Evolutionary conservation across 768 basidiomycete genomes (phyloP).

Genomic region (Hebeloma cylindrosporum): DNA sequence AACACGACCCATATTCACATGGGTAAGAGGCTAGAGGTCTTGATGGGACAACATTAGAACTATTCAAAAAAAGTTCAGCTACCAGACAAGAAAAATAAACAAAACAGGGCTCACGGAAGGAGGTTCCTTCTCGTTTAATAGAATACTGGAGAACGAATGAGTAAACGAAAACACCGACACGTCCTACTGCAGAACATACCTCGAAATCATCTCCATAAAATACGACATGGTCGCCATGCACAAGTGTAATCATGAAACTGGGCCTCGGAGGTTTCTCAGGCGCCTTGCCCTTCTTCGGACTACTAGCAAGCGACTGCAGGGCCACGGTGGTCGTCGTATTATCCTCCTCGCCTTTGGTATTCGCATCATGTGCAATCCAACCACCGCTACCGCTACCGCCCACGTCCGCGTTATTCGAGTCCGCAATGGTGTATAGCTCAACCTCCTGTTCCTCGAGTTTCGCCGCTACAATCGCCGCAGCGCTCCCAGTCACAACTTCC

Average conservation of each 20-base stretch:
- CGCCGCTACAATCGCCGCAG: constrained; percentile 5
- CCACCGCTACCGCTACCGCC: too few species aligned
- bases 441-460: constrained; percentile 3
- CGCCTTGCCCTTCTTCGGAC: constrained; percentile 7
- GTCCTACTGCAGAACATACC: constrained; percentile 27
- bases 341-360: too few species aligned
- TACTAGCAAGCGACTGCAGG: background rate
- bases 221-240: constrained; percentile 45
- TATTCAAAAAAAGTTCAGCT: too few species aligned
- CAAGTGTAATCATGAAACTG: constrained; percentile 33
- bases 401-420: too few species aligned
- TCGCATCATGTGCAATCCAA: too few species aligned
- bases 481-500: constrained; percentile 5
- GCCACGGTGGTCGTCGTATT: background rate
- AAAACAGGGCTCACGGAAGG: constrained; percentile 35
- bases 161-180: constrained; percentile 9
- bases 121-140: constrained; percentile 41
- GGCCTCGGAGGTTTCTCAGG: constrained; percentile 12
- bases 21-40: too few species aligned
- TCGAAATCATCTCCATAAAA: constrained; percentile 43
- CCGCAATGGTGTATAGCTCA: background rate
- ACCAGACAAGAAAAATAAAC: too few species aligned
- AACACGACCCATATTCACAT: too few species aligned
- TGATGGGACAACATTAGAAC: too few species aligned
- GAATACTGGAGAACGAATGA: constrained; percentile 33